A percentile compares a stretch with the other conserved stretches of the same genome.
These are phyloP conservation scores for Camellia granthamiana DNA, from an alignment of 148 eudicot species.

Conservation along the genomic window DNA sequence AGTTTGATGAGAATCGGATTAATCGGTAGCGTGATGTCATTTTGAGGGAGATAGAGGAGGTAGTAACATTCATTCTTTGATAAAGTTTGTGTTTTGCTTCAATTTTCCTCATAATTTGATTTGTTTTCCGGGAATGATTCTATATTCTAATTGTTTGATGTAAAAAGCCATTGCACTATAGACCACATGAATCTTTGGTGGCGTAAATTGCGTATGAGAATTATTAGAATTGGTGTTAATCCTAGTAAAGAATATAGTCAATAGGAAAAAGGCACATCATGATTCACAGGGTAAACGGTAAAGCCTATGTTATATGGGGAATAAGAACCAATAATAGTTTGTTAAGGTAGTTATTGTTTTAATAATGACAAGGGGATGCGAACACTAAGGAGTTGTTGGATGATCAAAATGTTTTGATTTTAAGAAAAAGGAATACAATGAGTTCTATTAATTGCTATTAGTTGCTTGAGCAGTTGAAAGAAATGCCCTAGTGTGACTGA, in stretches of 20 bases:
- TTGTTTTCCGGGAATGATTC: neutral
- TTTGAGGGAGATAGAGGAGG: slow-evolving; percentile 94
- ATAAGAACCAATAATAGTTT: neutral
- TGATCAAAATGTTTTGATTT: neutral
- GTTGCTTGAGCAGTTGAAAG: neutral
- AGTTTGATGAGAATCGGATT: slow-evolving; percentile 58
- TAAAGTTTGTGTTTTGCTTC: neutral
- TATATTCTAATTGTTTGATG: no score
- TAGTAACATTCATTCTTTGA: neutral
- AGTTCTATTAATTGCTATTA: neutral
- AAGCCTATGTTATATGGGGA: neutral
- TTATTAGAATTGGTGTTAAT: neutral
- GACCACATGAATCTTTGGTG: neutral
- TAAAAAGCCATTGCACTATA: no score
- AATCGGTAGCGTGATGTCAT: slow-evolving; percentile 74
- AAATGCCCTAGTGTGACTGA: neutral
- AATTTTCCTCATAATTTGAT: neutral
- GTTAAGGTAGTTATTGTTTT: neutral
- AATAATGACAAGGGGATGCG: neutral
- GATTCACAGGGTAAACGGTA: neutral
- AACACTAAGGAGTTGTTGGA: no score
- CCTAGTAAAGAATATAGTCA: neutral
- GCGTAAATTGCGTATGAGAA: neutral
- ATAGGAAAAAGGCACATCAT: neutral
- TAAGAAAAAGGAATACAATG: neutral